Evolutionary conservation across 805 yeast species (phyloP).

Genomic region (Torulaspora maleeae): DNA sequence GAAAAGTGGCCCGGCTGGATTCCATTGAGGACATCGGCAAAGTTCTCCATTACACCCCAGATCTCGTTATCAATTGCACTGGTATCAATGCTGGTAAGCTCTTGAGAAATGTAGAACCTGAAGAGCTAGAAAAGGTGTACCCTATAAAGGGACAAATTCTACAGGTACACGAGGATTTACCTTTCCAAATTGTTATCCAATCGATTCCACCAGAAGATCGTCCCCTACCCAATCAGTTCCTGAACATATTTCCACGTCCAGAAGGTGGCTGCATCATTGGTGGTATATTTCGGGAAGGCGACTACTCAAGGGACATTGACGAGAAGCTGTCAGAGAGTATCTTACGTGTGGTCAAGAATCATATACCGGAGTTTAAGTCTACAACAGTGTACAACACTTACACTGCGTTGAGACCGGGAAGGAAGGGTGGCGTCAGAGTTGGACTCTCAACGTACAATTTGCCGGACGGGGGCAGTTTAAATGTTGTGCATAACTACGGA

Average conservation of each 20-base stretch:
- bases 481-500: conserved; percentile 60
- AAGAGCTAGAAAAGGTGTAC: conserved; percentile 35
- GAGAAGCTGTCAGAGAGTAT: conserved; percentile 45
- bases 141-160: conserved; percentile 62
- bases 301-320: conserved; percentile 39
- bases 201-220: conserved; percentile 22
- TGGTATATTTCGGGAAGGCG: conserved; percentile 39
- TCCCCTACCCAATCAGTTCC: conserved; percentile 36
- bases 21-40: conserved; percentile 48
- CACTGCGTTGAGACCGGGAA: conserved; percentile 60
- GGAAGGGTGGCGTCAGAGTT: conserved; percentile 55
- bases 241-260: conserved; percentile 63
- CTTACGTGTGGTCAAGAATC: conserved; percentile 39
- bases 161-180: conserved; percentile 44
- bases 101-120: conserved; percentile 40
- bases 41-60: conserved; percentile 39
- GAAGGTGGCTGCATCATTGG: conserved; percentile 73
- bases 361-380: conserved; percentile 24
- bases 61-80: conserved; percentile 52
- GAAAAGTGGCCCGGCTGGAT: conserved; percentile 38
- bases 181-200: conserved; percentile 36
- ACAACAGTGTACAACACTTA: conserved; percentile 21
- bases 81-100: conserved; percentile 45
- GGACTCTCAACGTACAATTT: conserved; percentile 37
- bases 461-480: conserved; percentile 14